phyloP scores from a whole-genome alignment of 208 protist species.

The Leishmania arabica region DNA sequence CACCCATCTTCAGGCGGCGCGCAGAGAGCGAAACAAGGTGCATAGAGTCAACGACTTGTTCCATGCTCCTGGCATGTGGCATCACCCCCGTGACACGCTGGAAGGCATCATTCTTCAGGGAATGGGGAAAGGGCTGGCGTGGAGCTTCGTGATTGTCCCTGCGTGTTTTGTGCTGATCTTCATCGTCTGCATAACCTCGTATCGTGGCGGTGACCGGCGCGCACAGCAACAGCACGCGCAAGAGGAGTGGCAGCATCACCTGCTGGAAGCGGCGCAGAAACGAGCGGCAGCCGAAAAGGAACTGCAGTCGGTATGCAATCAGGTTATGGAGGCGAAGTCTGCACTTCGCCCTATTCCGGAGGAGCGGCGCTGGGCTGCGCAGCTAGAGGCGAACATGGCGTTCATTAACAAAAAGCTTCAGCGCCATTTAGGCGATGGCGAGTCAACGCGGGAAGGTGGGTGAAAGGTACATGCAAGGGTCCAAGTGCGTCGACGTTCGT shows the following conservation, averaged over 20 bases:
- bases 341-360: neutral
- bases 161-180: constrained; percentile 3
- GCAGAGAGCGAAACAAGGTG: constrained; percentile 21
- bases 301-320: neutral
- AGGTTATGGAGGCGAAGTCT: neutral
- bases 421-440: neutral
- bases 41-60: constrained; percentile 42
- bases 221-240: constrained; percentile 5
- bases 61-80: constrained; percentile 30
- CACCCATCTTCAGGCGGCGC: constrained; percentile 19
- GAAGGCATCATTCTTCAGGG: constrained; percentile 38
- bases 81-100: neutral
- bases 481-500: neutral
- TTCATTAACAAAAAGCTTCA: constrained; percentile 9
- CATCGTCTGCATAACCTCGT: constrained; percentile 1
- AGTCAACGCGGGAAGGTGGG: too few species aligned
- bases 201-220: neutral
- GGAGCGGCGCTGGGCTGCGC: neutral
- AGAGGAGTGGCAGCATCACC: constrained; percentile 7
- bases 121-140: constrained; percentile 31
- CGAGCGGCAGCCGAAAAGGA: constrained; percentile 5
- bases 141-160: constrained; percentile 48
- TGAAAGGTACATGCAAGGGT: neutral
- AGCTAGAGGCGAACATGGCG: constrained; percentile 8
- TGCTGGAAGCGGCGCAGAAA: constrained; percentile 9